Evolutionary conservation across 768 basidiomycete species (phyloP), one percentile per base, ranked within the genome.

Genomic region (Gautieria morchelliformis): DNA sequence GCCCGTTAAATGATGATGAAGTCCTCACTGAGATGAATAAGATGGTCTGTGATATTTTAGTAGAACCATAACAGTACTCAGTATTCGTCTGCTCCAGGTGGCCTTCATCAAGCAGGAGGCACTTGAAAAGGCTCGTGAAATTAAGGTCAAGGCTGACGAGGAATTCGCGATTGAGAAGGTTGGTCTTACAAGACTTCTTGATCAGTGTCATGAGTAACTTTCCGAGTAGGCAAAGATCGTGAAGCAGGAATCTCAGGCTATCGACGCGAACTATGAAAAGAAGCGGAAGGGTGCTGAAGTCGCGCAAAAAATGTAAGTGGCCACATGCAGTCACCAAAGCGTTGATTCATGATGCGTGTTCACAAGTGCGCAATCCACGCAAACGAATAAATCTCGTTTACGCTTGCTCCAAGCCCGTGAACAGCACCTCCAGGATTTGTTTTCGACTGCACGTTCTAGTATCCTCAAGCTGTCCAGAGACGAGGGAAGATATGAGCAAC

Each of bases 121-220:
- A 4, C 71, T 90, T 62, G 95, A 99, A 76, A 99, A 99, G 74
- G 94, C 93, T 1, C 78, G 96, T 8, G 96, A 99, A 73, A 93
- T 99, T 60, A 86, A 81, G 62, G 92, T 97, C 59, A 99, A 99
- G 71, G 95, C 96, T 0, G 93, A 99, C 61, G 94, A 98, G 70
- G 95, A 99, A 74, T 98, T 98, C 68, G 89, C 95, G 19, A 98
- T 99, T 63, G 96, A 99, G 71, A 99, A 99, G 82, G 94, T 85
- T 27, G 42, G 59, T 45, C 1, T 37, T 19, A 32, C 12, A 4
- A 9, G 1, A 30, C 4, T 17, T 15, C 27, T 11, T 42, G 48
- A 27, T 52, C 49, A 22, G 44, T 42, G n/a, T 33, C 47, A 45
- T 19, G 48, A 32, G n/a, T 24, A 14, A 27, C 5, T 35, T 33